Percentiles rank a stretch among this genome's conserved stretches.
These are phyloP conservation scores for Cutaneotrichosporon arboriforme DNA, from an alignment of 1,284 basidiomycete genomes.

Conservation along the genomic window DNA sequence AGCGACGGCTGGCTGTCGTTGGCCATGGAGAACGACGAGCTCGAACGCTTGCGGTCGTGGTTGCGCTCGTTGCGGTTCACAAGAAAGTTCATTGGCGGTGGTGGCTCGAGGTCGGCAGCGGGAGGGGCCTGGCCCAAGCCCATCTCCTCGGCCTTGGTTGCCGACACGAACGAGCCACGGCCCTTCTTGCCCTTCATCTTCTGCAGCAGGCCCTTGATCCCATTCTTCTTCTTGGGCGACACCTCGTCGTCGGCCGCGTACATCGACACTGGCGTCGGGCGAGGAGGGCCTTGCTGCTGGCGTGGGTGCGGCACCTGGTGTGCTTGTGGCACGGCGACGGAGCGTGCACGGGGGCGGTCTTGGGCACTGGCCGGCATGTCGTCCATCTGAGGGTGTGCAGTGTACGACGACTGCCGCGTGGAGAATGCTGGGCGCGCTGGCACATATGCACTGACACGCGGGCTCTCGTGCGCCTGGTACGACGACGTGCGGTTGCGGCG, in stretches of 20 bases:
- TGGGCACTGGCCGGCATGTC: neutral
- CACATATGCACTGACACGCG: conserved; percentile 38
- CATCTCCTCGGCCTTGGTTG: conserved; percentile 7
- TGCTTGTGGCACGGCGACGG: conserved; percentile 11
- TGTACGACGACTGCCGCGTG: conserved; percentile 5
- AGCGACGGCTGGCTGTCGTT: conserved; percentile 15
- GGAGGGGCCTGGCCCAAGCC: conserved; percentile 46
- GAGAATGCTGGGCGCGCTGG: conserved; percentile 40
- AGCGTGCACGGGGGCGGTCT: neutral
- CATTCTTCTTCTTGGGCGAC: conserved; percentile 63
- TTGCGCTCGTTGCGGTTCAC: conserved; percentile 54
- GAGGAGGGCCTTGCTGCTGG: conserved; percentile 21
- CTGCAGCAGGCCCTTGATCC: conserved; percentile 74
- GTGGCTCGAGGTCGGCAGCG: conserved; percentile 58
- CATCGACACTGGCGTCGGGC: conserved; percentile 32
- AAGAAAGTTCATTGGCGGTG: conserved; percentile 76
- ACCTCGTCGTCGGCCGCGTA: conserved; percentile 21
- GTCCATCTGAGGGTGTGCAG: neutral
- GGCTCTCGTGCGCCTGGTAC: conserved; percentile 28
- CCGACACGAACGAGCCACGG: conserved; percentile 60
- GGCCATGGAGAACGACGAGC: conserved; percentile 31
- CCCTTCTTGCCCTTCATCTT: conserved; percentile 56
- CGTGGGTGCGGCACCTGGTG: conserved; percentile 13
- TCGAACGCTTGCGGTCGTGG: conserved; percentile 31
- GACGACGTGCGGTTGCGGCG: conserved; percentile 32